Evolutionary conservation across 2,329 filamentous ascomycete genomes (phyloP), one percentile per base, ranked within the genome.

Genomic region (Pseudogymnoascus sp.): DNA sequence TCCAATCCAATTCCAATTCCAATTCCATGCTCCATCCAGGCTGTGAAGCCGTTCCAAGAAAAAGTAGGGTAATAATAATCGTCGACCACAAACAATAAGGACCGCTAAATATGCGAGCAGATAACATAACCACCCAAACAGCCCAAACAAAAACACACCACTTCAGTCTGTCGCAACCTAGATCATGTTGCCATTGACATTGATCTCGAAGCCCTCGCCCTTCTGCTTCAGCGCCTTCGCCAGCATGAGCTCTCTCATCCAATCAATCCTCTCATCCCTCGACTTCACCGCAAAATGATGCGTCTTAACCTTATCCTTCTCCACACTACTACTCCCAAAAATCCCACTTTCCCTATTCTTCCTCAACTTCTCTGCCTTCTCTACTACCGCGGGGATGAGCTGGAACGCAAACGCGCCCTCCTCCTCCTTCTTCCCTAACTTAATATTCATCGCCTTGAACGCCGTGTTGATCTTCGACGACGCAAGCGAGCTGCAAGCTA

Each of bases 191-290:
- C 90, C 90, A 72, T 93, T 93, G 67, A 93, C 85, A 72, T 86
- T 89, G 69, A 95, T 85, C 77, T 93, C 89, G 69, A 89, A 93
- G 16, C 91, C 91, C 69, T 91, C 87, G 56, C 85, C 87, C 82
- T 93, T 95, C 76, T 91, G 88, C 79, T 88, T 90, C 73, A 91
- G 79, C 16, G 91, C 91, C 79, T 95, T 95, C 62, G 91, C 91
- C 53, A 96, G 84, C 91, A 96, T 96, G 65, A 96, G 79, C 81
- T 96, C 91, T 62, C 91, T 83, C 91, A 96, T 96, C 95, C 95
- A 99, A 74, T 97, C 93, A 71, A 97, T 97, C 66, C 93, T 84
- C 73, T 97, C 90, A 72, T 97, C 91, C 12, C 92, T 84, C 70
- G 82, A 86, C 77, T 88, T 89, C 69, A 97, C 93, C 0, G 93